A percentile compares a stretch with the other conserved stretches of the same genome.
phyloP scores from a whole-genome alignment of 352 stramenopile genomes.

The Phytophthora brassicae region DNA sequence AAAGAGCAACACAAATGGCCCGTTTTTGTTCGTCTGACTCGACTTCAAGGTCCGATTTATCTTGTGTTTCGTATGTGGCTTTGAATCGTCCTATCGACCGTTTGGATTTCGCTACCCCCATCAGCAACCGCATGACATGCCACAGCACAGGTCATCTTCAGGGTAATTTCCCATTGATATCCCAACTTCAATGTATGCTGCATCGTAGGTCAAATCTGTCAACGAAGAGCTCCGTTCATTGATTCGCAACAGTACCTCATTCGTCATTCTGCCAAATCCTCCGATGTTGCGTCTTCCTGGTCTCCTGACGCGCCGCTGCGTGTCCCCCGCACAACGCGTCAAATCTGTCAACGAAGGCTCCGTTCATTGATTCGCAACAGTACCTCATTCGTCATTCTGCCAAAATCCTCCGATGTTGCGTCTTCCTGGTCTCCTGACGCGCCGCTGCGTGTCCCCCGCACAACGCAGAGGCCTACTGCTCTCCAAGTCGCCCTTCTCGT shows the following conservation, averaged over 20 bases:
- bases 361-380: constrained; percentile 5
- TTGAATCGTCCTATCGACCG: constrained; percentile 22
- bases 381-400: constrained; percentile 25
- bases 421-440: constrained; percentile 40
- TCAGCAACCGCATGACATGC: constrained; percentile 9
- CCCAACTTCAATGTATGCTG: constrained; percentile 10
- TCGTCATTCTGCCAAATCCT: constrained; percentile 18
- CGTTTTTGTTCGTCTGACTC: constrained; percentile 2
- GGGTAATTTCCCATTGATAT: neutral
- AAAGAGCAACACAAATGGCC: neutral
- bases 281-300: constrained; percentile 66
- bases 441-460: constrained; percentile 28
- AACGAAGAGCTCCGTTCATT: constrained; percentile 2
- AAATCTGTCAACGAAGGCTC: no score
- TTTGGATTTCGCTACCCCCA: constrained; percentile 27
- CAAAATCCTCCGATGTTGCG: constrained; percentile 52
- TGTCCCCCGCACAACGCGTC: constrained; percentile 24
- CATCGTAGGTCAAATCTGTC: neutral
- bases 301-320: constrained; percentile 27
- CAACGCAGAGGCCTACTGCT: constrained; percentile 5
- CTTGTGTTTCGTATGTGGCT: constrained; percentile 17
- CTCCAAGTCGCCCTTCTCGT: constrained; percentile 28
- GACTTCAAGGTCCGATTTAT: constrained; percentile 19
- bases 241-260: constrained; percentile 22
- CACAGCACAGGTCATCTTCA: neutral